phyloP scores from a whole-genome alignment of 2,329 filamentous ascomycete genomes.

The Colletotrichum kahawae region DNA sequence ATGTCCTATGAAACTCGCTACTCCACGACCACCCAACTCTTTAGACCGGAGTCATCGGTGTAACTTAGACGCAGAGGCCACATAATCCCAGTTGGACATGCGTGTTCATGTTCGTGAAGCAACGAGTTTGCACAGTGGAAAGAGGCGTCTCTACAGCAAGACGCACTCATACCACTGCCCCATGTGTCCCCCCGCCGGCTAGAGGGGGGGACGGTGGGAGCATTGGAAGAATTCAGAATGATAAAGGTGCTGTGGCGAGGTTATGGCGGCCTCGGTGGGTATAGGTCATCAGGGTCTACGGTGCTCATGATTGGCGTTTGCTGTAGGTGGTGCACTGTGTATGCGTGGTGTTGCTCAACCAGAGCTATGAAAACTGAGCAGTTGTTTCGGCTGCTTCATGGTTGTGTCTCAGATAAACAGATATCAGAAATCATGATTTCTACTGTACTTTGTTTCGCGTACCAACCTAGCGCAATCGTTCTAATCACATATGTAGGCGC shows the following conservation, averaged over 20 bases:
- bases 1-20: neutral
- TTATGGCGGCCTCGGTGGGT: neutral
- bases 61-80: neutral
- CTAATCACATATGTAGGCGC: fast-evolving
- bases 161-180: neutral
- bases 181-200: neutral
- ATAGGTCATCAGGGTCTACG: neutral
- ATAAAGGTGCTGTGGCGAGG: neutral
- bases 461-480: fast-evolving
- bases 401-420: neutral
- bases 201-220: neutral
- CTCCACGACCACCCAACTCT: neutral
- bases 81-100: neutral
- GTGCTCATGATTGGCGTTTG: neutral
- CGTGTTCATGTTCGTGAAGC: neutral
- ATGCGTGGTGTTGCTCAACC: neutral
- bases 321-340: neutral
- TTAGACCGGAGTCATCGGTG: neutral
- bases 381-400: neutral
- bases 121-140: neutral
- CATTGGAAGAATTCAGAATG: neutral
- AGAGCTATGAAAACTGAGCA: neutral
- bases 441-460: neutral
- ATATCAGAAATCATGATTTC: neutral
- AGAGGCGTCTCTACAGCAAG: neutral